Base-by-base conservation (phyloP, 257 asterid species). In the Solanum sejunctum region DNA sequence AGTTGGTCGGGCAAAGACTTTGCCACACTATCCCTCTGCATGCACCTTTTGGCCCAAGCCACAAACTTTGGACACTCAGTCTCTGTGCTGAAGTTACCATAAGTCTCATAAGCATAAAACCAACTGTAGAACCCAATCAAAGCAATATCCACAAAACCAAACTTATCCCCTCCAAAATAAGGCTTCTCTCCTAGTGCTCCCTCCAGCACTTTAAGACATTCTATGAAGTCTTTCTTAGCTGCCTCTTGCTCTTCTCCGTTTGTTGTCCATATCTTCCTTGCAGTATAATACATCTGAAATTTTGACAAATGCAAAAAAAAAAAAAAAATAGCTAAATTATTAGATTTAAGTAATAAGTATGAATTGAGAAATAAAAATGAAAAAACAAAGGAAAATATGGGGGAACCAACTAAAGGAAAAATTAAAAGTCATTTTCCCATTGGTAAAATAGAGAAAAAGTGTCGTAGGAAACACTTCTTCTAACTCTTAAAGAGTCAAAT, bases 181-280 rank as follows among this genome's bases (percentile, higher is more conserved):
- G 72, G 45, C 72, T 12, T 26, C 6, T 64, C 47, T 7, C 12
- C 47, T 1, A 66, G 73, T 32, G 7, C 73, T 66, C 10, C 73
- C 12, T 66, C 73, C 13, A 86, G 3, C 41, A 55, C 58, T 83
- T 84, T 82, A 12, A 84, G 57, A 21, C 7, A 4, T 26, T 84
- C 83, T 10, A 86, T 36, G 64, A 84, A 1, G 2, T 86, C 89
- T 32, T 86, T 84, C 79, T 69, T 81, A 18, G 56, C 83, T 41
- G 84, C 86, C 77, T 86, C 86, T 1, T 10, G 86, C 15, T 81
- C 72, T 0, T 5, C 43, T 64, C n/a, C 72, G 1, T 1, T 64
- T 26, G n/a, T 0, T 64, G 2, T 0, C 1, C 1, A 28, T 0
- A 64, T 12, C n/a, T 64, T 64, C 6, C 6, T 64, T 64, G 12